Percentiles rank a stretch among this genome's conserved stretches.
These are phyloP conservation scores for Houttuynia cordata DNA, from an alignment of 164 flowering plant species.

Conservation along the genomic window DNA sequence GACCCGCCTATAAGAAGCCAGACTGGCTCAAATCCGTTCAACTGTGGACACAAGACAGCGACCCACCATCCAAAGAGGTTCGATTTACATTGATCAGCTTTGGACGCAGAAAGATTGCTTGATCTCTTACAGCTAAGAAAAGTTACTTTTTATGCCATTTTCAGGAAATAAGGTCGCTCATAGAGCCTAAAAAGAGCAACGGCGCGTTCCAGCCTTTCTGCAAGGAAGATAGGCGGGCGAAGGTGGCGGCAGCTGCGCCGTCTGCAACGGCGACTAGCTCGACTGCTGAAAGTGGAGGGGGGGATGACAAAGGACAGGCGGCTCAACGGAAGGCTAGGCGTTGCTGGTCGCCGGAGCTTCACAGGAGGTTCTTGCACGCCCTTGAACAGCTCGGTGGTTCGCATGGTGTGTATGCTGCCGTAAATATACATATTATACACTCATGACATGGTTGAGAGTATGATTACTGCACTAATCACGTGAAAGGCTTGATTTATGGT, in stretches of 20 bases:
- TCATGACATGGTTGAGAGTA: no score
- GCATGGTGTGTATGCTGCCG: constrained; percentile 36
- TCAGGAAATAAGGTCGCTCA: constrained; percentile 14
- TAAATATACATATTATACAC: background rate
- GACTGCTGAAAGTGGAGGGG: constrained; percentile 17
- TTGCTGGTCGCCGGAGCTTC: constrained; percentile 91
- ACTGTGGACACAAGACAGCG: constrained; percentile 60
- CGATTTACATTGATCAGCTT: background rate
- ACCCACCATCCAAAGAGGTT: constrained; percentile 26
- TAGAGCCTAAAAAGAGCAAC: constrained; percentile 40
- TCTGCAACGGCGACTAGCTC: constrained; percentile 33
- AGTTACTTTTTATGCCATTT: background rate
- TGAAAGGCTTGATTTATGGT: no score
- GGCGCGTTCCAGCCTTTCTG: constrained; percentile 69
- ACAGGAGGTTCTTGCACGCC: constrained; percentile 58
- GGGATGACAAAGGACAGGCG: constrained; percentile 27
- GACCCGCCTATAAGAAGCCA: constrained; percentile 25
- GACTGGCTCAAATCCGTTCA: constrained; percentile 85
- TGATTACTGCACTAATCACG: no score
- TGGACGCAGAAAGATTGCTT: background rate
- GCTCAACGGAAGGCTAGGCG: constrained; percentile 52
- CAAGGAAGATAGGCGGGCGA: constrained; percentile 15
- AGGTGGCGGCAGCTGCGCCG: constrained; percentile 3
- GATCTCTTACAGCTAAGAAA: background rate
- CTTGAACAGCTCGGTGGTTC: constrained; percentile 92